Base-by-base conservation (phyloP, 177 flowering plant species). In the Telopea speciosissima region DNA sequence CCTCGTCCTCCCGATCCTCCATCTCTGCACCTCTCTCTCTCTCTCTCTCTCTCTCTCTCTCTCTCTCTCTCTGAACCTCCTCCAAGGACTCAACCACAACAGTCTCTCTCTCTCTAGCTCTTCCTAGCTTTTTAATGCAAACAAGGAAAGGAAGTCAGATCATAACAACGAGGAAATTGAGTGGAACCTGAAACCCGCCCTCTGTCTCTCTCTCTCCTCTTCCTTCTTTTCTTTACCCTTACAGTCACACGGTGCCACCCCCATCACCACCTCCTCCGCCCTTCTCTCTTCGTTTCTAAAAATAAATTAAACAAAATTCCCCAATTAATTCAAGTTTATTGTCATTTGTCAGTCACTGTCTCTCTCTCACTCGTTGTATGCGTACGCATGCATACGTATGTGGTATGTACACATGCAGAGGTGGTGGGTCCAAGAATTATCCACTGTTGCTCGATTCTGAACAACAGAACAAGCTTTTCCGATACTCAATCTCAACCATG, bases 1-100 rank as follows among this genome's bases (percentile, higher is more conserved):
- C 83, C 23, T 68, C 76, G n/a, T 17, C 69, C 42, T 19, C 8
- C 1, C 1, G 72, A 68, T 76, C 75, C 71, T 75, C 85, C 81
- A 73, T 82, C 40, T 72, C 40, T 36, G 40, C 40, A 36, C 5
- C 40, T 6, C 40, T 36, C 40, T 6, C 40, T 31, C 54, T 73
- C 62, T 64, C 62, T 65, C 31, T 36, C 40, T 36, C 40, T 36
- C 40, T 36, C 40, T 36, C 40, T 44, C 54, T 73, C 62, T 64
- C 62, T 65, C 31, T 36, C 40, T 36, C 40, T 36, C 40, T 36
- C 40, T 36, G 8, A 36, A 8, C 40, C 9, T 36, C 40, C 8
- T 36, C 40, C 6, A 6, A 36, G 40, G 8, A 5, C 40, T 36
- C 40, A 3, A 5, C 40, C 1, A 36, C 40, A 36, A 36, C 40